Percentiles rank a stretch among this genome's conserved stretches.
Conservation (phyloP, 805 yeast genomes). For the Saccharomycopsis guyanensis region DNA sequence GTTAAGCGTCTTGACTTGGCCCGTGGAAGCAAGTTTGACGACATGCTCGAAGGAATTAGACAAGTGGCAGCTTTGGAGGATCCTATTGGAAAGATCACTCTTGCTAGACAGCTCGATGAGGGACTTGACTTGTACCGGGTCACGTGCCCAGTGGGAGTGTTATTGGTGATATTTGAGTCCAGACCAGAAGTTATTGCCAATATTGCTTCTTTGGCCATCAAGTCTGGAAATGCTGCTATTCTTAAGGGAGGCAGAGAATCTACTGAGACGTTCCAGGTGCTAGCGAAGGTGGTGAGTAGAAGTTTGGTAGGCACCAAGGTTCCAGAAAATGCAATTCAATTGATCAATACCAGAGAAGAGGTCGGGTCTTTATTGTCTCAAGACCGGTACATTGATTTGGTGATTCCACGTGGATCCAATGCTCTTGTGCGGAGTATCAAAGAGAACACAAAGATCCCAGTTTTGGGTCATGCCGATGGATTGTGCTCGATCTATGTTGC, state of each 20-base stretch:
- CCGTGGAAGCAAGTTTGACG: constrained; percentile 76
- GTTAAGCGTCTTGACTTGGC: constrained; percentile 80
- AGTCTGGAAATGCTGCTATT: constrained; percentile 95
- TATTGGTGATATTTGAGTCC: constrained; percentile 87
- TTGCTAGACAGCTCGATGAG: constrained; percentile 82
- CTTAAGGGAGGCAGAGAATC: constrained; percentile 97
- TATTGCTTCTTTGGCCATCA: constrained; percentile 89
- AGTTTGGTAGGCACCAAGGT: constrained; percentile 61
- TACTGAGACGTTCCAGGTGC: constrained; percentile 69
- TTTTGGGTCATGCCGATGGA: constrained; percentile 98
- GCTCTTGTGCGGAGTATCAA: constrained; percentile 83
- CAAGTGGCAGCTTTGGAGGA: constrained; percentile 88
- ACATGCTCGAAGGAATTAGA: constrained; percentile 89
- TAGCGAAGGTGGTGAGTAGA: constrained; percentile 62
- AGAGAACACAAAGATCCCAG: constrained; percentile 87
- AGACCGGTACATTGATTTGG: constrained; percentile 87
- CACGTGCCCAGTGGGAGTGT: constrained; percentile 91
- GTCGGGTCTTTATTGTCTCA: constrained; percentile 78
- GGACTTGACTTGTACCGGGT: constrained; percentile 77
- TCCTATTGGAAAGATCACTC: constrained; percentile 83
- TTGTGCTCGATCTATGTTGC: constrained; percentile 86
- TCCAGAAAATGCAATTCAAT: constrained; percentile 75
- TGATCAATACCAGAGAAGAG: constrained; percentile 83
- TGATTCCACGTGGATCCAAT: constrained; percentile 97
- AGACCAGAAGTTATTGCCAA: constrained; percentile 99